A percentile compares a stretch with the other conserved stretches of the same genome.
Conservation (phyloP, 768 basidiomycete genomes). For the Ramaria rubella region DNA sequence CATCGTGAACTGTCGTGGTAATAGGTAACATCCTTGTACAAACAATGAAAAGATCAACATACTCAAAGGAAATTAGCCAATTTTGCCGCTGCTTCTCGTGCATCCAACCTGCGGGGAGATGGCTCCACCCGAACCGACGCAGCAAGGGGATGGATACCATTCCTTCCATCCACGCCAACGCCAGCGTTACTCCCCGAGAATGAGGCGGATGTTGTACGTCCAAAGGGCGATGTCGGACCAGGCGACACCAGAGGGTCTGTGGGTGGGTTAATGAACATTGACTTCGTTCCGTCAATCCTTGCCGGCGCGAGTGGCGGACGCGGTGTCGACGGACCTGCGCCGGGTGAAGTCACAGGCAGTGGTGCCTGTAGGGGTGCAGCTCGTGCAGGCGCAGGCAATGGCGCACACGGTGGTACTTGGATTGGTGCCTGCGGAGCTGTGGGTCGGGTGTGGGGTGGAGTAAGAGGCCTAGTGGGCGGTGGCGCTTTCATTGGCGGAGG, state of each 20-base stretch:
- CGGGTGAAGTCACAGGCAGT: slow-evolving; percentile 37
- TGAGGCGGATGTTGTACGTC: slow-evolving; percentile 12
- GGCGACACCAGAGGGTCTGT: slow-evolving; percentile 21
- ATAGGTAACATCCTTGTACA: too few species aligned
- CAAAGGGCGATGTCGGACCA: not conserved
- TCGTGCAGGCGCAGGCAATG: slow-evolving; percentile 9
- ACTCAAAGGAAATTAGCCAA: slow-evolving; percentile 58
- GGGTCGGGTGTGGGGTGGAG: not conserved
- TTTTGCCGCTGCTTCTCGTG: slow-evolving; percentile 82
- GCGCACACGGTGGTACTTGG: not conserved
- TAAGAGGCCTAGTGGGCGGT: not conserved
- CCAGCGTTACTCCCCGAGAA: slow-evolving; percentile 16
- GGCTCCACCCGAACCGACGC: slow-evolving; percentile 48
- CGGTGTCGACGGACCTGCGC: slow-evolving; percentile 49
- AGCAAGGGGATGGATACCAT: slow-evolving; percentile 13
- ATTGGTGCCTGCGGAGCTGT: not conserved
- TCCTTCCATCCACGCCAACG: slow-evolving; percentile 27
- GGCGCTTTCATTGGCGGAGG: slow-evolving; percentile 18
- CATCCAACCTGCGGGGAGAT: slow-evolving; percentile 69
- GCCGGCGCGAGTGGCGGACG: slow-evolving; percentile 45
- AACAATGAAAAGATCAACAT: too few species aligned
- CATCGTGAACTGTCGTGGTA: not conserved
- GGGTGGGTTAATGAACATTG: slow-evolving; percentile 56
- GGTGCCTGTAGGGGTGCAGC: slow-evolving; percentile 24
- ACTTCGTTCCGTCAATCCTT: slow-evolving; percentile 73